Conservation (phyloP, 257 asterid genomes). For the Gynochthodes officinalis region DNA sequence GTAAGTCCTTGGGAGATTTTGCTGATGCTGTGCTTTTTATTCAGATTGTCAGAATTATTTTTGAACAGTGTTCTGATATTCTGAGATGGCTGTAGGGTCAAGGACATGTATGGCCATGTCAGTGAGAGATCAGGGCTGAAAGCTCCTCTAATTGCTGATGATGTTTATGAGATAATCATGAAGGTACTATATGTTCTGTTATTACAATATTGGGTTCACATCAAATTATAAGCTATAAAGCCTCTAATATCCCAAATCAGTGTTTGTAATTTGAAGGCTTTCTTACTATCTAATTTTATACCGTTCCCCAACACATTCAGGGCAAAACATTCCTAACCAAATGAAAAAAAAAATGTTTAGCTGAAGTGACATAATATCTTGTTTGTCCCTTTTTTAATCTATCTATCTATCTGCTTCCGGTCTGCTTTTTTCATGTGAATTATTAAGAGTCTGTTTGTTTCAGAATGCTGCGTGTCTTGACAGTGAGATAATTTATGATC, state of each 20-base stretch:
- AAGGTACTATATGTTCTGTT: constrained; percentile 43
- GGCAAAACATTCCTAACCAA: not conserved
- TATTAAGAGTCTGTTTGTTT: constrained; percentile 12
- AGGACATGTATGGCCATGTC: constrained; percentile 80
- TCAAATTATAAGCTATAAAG: not conserved
- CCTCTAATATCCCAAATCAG: not conserved
- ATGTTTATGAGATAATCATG: constrained; percentile 76
- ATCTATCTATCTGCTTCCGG: not conserved
- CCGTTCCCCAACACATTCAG: not conserved
- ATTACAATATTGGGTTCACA: not conserved
- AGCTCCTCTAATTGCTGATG: constrained; percentile 89
- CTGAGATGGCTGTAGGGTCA: constrained; percentile 45
- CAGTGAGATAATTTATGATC: constrained; percentile 90
- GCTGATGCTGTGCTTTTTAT: not conserved
- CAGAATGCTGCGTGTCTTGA: constrained; percentile 85
- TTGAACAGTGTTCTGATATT: not conserved
- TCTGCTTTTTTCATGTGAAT: not conserved
- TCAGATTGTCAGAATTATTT: not conserved
- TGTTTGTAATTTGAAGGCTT: not conserved
- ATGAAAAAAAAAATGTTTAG: not conserved
- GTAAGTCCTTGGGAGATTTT: constrained; percentile 39
- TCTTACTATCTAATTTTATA: no score
- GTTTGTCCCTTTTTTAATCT: not conserved
- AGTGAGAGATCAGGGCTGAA: constrained; percentile 75
- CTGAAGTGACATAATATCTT: not conserved